Percentiles rank a stretch among this genome's conserved stretches.
These are phyloP conservation scores for Claviceps sp. DNA, from an alignment of 2,329 filamentous ascomycete species.

Conservation along the genomic window DNA sequence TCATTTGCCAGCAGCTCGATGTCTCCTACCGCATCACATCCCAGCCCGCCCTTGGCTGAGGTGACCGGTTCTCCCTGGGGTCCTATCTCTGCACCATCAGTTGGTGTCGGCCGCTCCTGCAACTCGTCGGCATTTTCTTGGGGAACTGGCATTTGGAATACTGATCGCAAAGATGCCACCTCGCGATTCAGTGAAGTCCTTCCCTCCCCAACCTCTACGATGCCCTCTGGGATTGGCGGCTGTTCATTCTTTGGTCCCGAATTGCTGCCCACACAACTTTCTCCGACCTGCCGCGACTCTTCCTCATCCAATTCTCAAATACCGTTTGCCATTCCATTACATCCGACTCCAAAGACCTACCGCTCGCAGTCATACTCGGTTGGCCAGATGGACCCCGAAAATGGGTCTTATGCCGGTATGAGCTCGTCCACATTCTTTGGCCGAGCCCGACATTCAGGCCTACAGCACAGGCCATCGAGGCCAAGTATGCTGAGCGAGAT, in stretches of 20 bases:
- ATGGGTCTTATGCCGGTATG: conserved; percentile 25
- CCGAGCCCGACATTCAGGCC: conserved; percentile 47
- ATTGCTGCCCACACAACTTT: conserved; percentile 31
- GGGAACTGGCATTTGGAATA: conserved; percentile 75
- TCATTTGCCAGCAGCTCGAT: conserved; percentile 67
- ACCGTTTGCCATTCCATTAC: conserved; percentile 75
- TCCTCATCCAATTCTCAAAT: conserved; percentile 48
- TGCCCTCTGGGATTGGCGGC: conserved; percentile 28
- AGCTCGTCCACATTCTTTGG: conserved; percentile 35
- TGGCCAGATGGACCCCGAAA: conserved; percentile 69
- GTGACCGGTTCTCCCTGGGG: conserved; percentile 38
- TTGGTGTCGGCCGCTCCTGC: conserved; percentile 32
- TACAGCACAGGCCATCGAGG: conserved; percentile 71
- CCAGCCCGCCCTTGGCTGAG: conserved; percentile 64
- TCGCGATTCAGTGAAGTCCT: conserved; percentile 61
- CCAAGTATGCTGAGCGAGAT: conserved; percentile 65
- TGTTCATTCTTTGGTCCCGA: conserved; percentile 38
- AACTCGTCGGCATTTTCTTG: conserved; percentile 41
- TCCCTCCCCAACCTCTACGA: conserved; percentile 57
- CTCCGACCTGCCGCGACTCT: conserved; percentile 37
- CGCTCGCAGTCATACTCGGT: conserved; percentile 95
- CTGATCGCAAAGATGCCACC: conserved; percentile 63
- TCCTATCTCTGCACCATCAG: conserved; percentile 34
- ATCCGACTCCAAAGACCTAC: conserved; percentile 84
- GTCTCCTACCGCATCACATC: conserved; percentile 68